Evolutionary conservation across 2,329 filamentous ascomycete genomes (phyloP).

Genomic region (Aureobasidium vineae): DNA sequence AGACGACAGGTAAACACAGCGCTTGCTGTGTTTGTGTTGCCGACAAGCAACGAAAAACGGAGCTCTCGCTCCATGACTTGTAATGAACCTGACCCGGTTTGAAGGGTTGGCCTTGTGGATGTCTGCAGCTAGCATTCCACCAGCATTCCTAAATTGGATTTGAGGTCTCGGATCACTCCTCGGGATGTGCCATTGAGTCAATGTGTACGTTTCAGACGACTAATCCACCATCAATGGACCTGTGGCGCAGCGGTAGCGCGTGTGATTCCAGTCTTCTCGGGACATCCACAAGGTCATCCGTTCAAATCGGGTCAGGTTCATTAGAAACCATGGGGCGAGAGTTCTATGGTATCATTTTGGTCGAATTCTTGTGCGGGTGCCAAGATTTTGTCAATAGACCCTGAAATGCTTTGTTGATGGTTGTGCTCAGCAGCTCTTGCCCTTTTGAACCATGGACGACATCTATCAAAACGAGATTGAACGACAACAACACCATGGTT

Average conservation of each 20-base stretch:
- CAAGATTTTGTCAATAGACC: not conserved
- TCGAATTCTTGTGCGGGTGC: not conserved
- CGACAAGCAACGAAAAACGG: no score
- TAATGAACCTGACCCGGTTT: conserved; percentile 10
- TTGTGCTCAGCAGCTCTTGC: not conserved
- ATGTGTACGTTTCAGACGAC: not conserved
- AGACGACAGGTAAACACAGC: no score
- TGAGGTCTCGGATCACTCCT: not conserved
- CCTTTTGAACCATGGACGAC: not conserved
- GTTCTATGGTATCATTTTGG: not conserved
- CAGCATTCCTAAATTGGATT: no score
- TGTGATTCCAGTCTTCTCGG: conserved; percentile 16
- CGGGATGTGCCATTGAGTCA: no score
- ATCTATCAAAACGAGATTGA: not conserved
- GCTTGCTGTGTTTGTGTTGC: no score
- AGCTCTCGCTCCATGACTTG: not conserved
- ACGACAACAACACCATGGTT: no score
- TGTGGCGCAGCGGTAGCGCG: conserved; percentile 21
- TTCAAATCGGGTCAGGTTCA: conserved; percentile 24
- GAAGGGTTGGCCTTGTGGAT: not conserved
- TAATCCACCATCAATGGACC: not conserved
- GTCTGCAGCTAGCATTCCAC: no score
- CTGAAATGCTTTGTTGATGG: not conserved
- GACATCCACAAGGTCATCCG: conserved; percentile 19
- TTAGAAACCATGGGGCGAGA: not conserved